Conservation (phyloP, 257 asterid genomes). For the Galeopsis tetrahit region DNA sequence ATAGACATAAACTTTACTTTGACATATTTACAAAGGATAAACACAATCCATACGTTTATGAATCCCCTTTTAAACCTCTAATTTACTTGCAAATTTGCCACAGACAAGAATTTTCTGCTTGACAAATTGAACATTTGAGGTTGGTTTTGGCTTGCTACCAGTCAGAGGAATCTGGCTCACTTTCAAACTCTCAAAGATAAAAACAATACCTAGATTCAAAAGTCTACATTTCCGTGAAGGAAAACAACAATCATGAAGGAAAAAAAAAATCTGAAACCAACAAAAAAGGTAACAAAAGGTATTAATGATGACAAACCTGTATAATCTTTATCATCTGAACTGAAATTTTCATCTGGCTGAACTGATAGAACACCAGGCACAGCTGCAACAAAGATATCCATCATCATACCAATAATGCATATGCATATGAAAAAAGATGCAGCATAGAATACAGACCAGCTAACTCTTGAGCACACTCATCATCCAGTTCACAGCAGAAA, state of each 20-base stretch:
- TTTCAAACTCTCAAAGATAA: conserved; percentile 1
- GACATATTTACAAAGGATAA: neutral
- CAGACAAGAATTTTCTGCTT: neutral
- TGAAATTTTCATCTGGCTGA: conserved; percentile 63
- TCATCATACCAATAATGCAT: neutral
- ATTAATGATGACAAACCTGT: conserved; percentile 57
- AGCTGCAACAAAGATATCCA: conserved; percentile 46
- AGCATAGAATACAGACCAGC: conserved; percentile 57
- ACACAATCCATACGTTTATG: neutral
- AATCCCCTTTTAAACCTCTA: neutral
- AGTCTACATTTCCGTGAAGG: neutral
- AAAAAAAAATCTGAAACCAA: neutral
- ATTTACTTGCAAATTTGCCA: neutral
- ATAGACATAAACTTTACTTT: neutral
- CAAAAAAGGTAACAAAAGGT: neutral
- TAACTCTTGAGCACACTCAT: conserved; percentile 72
- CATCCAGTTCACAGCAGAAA: conserved; percentile 89
- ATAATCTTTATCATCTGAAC: conserved; percentile 69
- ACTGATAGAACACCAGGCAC: conserved; percentile 79
- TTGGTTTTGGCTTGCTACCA: neutral
- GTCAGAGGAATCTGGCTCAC: neutral
- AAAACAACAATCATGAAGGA: neutral
- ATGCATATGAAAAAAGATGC: conserved; percentile 11
- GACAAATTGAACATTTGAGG: neutral
- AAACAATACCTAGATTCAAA: neutral